Evolutionary conservation across 2,329 filamentous ascomycete genomes (phyloP), one percentile per base, ranked within the genome.

Genomic region (Phialophora tarda): DNA sequence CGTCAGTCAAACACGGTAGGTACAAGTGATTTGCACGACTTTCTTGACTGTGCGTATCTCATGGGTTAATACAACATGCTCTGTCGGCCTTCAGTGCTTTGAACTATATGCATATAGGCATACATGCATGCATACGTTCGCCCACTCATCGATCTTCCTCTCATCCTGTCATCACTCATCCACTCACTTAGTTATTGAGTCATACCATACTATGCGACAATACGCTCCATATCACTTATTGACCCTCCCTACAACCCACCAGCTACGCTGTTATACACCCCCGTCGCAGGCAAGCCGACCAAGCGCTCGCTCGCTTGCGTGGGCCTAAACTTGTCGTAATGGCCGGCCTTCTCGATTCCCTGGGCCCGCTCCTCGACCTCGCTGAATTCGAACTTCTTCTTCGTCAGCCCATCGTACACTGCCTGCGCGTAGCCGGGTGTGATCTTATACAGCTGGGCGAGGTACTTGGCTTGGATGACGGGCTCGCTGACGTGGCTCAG

Each of bases 371-470:
- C 73, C 71, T 83, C 77, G 1, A 84, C 82, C 71, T 84, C 79
- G 3, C 72, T 69, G 55, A 84, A 81, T 1, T 75, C 72, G 65
- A 85, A 85, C 50, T 76, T 73, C 54, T 80, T 78, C 67, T 81
- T 75, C 10, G 79, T 76, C 59, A 85, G 73, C 11, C 78, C 69
- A 32, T 82, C 76, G 66, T 82, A 85, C 11, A 85, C 80, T 4
- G 78, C 82, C 58, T 77, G 73, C 0, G 83, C 77, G 62, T 84
- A 84, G 59, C 81, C 81, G 0, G 78, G 77, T 6, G 78, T 77
- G 57, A 85, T 83, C 67, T 81, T 81, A 73, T 83, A 82, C 57
- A 82, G 77, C 73, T 86, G 84, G 0, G 82, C 82, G 0, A 86
- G 77, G 70, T 85, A 86, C 66, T 83, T 83, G 67, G 81, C 76